Conservation (phyloP, 441 rosid genomes). For the Geranium incanum region DNA sequence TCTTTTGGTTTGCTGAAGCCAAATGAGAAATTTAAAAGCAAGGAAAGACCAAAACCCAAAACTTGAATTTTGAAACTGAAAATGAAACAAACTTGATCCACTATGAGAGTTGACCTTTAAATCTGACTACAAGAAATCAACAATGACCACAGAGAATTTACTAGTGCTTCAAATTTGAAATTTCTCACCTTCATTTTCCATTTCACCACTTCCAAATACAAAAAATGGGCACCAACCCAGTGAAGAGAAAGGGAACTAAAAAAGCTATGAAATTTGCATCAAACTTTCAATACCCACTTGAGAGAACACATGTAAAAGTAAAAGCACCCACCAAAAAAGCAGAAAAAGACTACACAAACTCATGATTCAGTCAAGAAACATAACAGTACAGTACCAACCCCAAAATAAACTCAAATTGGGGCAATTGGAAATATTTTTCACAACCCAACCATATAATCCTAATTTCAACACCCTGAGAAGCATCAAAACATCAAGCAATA, state of each 20-base stretch:
- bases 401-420: neutral
- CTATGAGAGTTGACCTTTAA: neutral
- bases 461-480: no score
- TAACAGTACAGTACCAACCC: neutral
- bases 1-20: neutral
- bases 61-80: neutral
- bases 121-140: neutral
- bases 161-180: neutral
- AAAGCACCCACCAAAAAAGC: constrained; percentile 2
- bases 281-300: neutral
- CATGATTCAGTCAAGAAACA: neutral
- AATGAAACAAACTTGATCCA: neutral
- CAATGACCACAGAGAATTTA: neutral
- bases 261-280: neutral
- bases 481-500: no score
- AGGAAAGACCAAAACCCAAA: neutral
- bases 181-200: neutral
- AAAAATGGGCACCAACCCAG: neutral
- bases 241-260: neutral
- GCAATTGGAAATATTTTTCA: no score
- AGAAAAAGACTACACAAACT: neutral
- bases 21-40: neutral
- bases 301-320: constrained; percentile 4
- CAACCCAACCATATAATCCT: no score
- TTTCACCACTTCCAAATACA: neutral